These are phyloP conservation scores for Lepiota venenata DNA, from an alignment of 768 basidiomycete species.

Conservation along the genomic window DNA sequence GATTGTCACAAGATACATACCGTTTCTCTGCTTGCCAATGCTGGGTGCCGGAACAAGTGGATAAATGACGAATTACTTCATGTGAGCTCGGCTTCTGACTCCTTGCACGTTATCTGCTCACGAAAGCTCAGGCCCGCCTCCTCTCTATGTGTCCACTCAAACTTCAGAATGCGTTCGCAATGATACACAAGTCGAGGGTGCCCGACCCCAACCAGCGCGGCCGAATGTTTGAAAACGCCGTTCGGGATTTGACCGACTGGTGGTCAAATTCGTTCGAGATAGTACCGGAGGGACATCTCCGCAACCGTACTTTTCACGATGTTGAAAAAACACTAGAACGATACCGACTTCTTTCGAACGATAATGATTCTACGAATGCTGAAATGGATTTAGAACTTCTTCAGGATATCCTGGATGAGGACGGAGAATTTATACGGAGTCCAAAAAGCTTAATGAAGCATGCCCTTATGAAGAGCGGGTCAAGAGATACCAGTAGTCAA, in stretches of 20 bases:
- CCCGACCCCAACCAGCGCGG: slow-evolving; percentile 83
- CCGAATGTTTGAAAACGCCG: slow-evolving; percentile 81
- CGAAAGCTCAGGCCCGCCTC: slow-evolving; percentile 66
- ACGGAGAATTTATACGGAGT: slow-evolving; percentile 68
- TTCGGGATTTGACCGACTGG: slow-evolving; percentile 76
- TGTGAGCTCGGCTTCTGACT: slow-evolving; percentile 39
- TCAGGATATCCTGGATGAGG: slow-evolving; percentile 45
- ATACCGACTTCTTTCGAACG: slow-evolving; percentile 25
- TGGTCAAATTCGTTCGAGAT: slow-evolving; percentile 80
- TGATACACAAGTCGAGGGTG: slow-evolving; percentile 76
- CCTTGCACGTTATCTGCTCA: neutral
- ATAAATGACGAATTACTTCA: slow-evolving; percentile 81
- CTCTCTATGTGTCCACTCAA: slow-evolving; percentile 81
- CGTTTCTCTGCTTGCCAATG: slow-evolving; percentile 73
- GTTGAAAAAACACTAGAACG: slow-evolving; percentile 45
- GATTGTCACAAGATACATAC: slow-evolving; percentile 91
- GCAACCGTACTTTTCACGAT: slow-evolving; percentile 74
- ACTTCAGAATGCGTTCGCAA: slow-evolving; percentile 76
- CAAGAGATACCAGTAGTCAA: slow-evolving; percentile 83
- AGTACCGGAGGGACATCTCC: slow-evolving; percentile 60
- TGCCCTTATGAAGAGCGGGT: slow-evolving; percentile 74
- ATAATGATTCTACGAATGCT: slow-evolving; percentile 23
- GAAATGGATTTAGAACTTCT: slow-evolving; percentile 39
- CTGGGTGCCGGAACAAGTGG: slow-evolving; percentile 75
- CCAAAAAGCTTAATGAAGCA: slow-evolving; percentile 93